phyloP scores from a whole-genome alignment of 2,329 filamentous ascomycete genomes.

The Chaetomium sp. region DNA sequence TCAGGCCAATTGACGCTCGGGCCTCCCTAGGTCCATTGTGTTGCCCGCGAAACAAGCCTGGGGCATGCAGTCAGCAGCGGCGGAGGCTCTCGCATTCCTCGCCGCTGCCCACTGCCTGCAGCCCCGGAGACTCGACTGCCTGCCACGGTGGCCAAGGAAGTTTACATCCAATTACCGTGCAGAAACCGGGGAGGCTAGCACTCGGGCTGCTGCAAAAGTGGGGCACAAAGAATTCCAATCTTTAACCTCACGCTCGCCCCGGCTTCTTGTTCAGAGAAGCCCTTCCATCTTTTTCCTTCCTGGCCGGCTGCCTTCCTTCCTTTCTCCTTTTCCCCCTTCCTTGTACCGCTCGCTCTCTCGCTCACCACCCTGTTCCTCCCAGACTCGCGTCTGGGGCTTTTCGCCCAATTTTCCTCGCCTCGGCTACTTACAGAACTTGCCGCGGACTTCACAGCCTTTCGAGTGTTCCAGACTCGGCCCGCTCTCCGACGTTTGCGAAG shows the following conservation, averaged over 20 bases:
- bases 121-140: background rate
- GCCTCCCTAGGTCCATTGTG: background rate
- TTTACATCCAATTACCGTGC: slow-evolving; percentile 13
- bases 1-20: slow-evolving; percentile 6
- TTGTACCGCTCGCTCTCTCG: background rate
- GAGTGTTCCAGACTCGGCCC: slow-evolving; percentile 16
- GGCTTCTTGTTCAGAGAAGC: slow-evolving; percentile 26
- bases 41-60: slow-evolving; percentile 1
- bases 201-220: slow-evolving; percentile 20
- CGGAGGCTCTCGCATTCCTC: background rate
- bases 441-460: slow-evolving; percentile 7
- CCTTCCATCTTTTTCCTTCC: slow-evolving; percentile 28
- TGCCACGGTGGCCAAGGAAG: slow-evolving; percentile 9
- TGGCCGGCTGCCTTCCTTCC: slow-evolving; percentile 18
- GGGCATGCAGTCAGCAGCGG: background rate
- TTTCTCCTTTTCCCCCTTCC: slow-evolving; percentile 10
- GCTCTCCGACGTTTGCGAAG: slow-evolving; percentile 35
- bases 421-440: slow-evolving; percentile 2
- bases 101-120: background rate
- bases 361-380: background rate
- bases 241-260: slow-evolving; percentile 34
- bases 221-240: slow-evolving; percentile 32
- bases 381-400: background rate
- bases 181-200: slow-evolving; percentile 4
- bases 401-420: background rate